Evolutionary conservation across 495 filamentous ascomycete species (phyloP), one percentile per base, ranked within the genome.

Genomic region (Jackrogersella multiformis): DNA sequence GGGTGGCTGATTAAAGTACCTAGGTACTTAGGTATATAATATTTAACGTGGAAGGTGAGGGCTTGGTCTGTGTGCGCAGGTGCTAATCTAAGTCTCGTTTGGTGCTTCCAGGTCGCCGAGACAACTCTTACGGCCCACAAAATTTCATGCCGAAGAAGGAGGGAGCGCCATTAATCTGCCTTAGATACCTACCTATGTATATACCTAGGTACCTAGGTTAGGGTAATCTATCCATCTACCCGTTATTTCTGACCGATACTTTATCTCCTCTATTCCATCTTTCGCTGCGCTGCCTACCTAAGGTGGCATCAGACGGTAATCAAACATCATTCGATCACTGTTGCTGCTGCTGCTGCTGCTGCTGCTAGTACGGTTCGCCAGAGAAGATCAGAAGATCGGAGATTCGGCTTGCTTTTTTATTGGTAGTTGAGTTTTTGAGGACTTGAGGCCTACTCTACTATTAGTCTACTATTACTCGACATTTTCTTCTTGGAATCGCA

Each of bases 301-400:
- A 13, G 64, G 64, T 20, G 20, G n/a, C n/a, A n/a, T n/a, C n/a
- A n/a, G n/a, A n/a, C n/a, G 58, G 28, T 63, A 68, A 54, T 69
- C 46, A 58, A 56, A 69, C 66, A 69, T 64, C 60, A 60, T 69
- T 69, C 60, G 66, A 64, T 69, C 52, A 46, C 12, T 21, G 6
- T 15, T 46, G 41, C 41, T 45, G 18, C 41, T 21, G 8, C 20
- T 21, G 8, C 53, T 35, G 46, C 35, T 53, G 24, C 30, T 59
- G 35, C 53, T 69, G 49, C 59, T 64, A 35, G 23, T 36, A 38
- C 45, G 23, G 38, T 38, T 41, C 26, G 52, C 38, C 54, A 20
- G 44, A 49, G n/a, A 38, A 49, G 44, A 34, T 64, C n/a, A 16
- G 32, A 20, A 60, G 24, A 28, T 30, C 26, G 57, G 44, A 20